Evolutionary conservation across 2,329 filamentous ascomycete genomes (phyloP), one percentile per base, ranked within the genome.

Genomic region (Arthrinium phaeospermum): DNA sequence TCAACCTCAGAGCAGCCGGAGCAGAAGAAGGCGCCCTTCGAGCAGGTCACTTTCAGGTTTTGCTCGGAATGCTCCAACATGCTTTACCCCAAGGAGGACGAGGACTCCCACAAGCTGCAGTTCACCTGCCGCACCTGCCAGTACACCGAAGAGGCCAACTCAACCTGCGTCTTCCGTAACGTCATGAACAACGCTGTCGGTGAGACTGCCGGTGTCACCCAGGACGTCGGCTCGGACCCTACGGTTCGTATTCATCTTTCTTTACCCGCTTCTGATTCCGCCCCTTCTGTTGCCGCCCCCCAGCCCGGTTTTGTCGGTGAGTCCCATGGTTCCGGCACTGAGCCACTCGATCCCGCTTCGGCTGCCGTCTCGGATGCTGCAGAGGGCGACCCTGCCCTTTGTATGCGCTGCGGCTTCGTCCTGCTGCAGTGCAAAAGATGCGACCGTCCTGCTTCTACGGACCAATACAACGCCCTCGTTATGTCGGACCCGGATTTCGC

Each of bases 1-100:
- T 87, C 88, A 41, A 87, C 84, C 67, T 80, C 85, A 75, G 84
- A 85, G 67, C 82, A 79, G 75, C 80, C 81, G 30, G 64, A 47
- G 53, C 79, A 80, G 69, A 82, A 80, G 73, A 85, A 88, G 78
- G 88, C 87, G 79, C 86, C 86, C 77, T 85, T 87, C 75, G 91
- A 96, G 84, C 94, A 97, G 83, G 95, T 98, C 83, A 95, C 94
- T 68, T 99, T 98, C 85, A 93, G 94, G 80, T 99, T 99, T 89
- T 99, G 96, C 87, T 95, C 94, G 78, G 96, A 99, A 88, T 99
- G 96, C 86, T 98, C 95, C 79, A 99, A 99, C 88, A 93, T 99
- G 90, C 88, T 99, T 71, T 98, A 98, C 81, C 96, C 96, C 69
- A 96, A 97, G 85, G 97, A 99, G 87, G 95, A 99, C 84, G 91